Base-by-base conservation (phyloP, 768 basidiomycete species). In the Daedaleopsis sinensis region DNA sequence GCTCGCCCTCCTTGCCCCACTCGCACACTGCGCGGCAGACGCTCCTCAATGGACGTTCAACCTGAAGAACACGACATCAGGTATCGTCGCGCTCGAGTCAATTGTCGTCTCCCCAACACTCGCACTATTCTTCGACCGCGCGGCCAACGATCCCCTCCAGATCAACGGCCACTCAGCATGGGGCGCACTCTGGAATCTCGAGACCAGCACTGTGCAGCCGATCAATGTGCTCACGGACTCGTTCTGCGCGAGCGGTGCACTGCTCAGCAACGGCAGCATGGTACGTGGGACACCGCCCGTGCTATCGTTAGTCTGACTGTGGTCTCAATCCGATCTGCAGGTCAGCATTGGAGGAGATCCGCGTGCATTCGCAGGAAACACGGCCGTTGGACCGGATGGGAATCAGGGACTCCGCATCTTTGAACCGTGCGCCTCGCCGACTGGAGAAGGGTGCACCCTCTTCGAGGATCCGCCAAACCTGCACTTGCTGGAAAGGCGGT, bases 241-340 rank as follows among this genome's bases (percentile, higher is more conserved):
- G 19, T 94, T 94, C 75, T 94, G 92, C 70, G 92, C 91, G 5
- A 89, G 92, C 38, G 92, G 92, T 15, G 80, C 86, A 3, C 91
- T 91, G 69, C 74, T 93, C 13, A 72, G 85, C 21, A 91, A 93
- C 61, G 92, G 92, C 9, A 89, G 89, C 1, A 71, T 93, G 43
- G 77, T 93, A 73, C 8, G 50, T 51, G 21, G 16, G 19, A n/a
- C 11, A 47, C 46, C 7, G 11, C n/a, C n/a, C n/a, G 19, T 24
- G 2, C 19, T 23, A 21, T 6, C 47, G 16, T 15, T 24, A 15
- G 10, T 49, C 10, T 21, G 9, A n/a, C 18, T 19, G n/a, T n/a
- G 7, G 46, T 3, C 46, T n/a, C 9, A 8, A 23, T 19, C n/a
- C n/a, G n/a, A n/a, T 69, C 73, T 73, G 61, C 73, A 77, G 61